Evolutionary conservation across 23 red algal genomes (phyloP).

Genomic region (Cyanidioschyzon merolae): DNA sequence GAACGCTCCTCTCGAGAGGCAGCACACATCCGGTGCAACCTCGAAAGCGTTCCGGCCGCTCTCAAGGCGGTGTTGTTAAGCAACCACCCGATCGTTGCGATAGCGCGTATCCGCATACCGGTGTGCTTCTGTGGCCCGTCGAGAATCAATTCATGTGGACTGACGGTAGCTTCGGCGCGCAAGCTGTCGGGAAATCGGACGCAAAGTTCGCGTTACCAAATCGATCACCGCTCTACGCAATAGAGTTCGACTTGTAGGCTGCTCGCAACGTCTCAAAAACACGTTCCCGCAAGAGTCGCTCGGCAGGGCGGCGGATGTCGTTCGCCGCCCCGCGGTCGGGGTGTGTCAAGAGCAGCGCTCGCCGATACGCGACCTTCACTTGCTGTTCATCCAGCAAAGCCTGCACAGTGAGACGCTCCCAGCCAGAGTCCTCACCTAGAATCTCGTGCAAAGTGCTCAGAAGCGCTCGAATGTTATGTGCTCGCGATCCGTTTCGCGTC

Average conservation of each 20-base stretch:
- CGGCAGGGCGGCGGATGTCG: not conserved
- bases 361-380: not conserved
- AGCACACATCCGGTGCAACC: no score
- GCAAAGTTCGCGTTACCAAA: no score
- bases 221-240: not conserved
- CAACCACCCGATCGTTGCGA: no score
- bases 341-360: conserved; percentile 7
- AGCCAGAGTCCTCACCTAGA: conserved; percentile 14
- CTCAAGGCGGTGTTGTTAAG: no score
- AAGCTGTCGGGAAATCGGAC: no score
- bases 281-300: not conserved
- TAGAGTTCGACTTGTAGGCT: not conserved
- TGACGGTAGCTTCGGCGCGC: no score
- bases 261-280: conserved; percentile 2
- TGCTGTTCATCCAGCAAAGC: not conserved
- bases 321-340: conserved; percentile 5
- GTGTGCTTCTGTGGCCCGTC: no score
- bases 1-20: no score
- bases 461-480: conserved; percentile 1
- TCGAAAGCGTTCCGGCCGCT: no score
- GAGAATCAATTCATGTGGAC: no score
- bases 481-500: not conserved
- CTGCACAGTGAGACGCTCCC: not conserved
- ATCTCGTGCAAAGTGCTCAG: not conserved
- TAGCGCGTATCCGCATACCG: no score